Conservation (phyloP, 2,329 filamentous ascomycete species). For the Sordariomycetes sp. region DNA sequence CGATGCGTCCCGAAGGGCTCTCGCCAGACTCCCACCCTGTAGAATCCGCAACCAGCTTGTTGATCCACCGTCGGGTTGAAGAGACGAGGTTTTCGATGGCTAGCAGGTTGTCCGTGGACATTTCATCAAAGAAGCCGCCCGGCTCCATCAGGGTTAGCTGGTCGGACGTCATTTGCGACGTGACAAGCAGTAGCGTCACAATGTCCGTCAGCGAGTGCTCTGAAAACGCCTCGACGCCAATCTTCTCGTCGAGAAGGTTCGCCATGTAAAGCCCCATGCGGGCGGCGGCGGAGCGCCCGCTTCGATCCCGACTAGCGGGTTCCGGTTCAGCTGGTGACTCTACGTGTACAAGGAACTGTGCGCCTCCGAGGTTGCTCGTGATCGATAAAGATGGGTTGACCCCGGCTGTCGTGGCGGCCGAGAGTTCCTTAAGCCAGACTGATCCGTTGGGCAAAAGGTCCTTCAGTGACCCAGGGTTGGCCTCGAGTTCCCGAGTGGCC, state of each 20-base stretch:
- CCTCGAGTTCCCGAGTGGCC: slow-evolving; percentile 26
- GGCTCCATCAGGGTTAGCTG: slow-evolving; percentile 34
- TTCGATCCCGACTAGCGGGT: slow-evolving; percentile 46
- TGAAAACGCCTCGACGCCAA: slow-evolving; percentile 27
- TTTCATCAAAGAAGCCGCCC: slow-evolving; percentile 23
- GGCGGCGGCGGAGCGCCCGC: slow-evolving; percentile 61
- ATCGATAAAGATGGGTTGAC: slow-evolving; percentile 60
- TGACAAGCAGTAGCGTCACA: slow-evolving; percentile 38
- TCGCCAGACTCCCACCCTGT: slow-evolving; percentile 9
- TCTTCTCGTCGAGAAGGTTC: slow-evolving; percentile 37
- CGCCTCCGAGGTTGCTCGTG: slow-evolving; percentile 61
- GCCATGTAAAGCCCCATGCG: slow-evolving; percentile 65
- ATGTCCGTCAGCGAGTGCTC: slow-evolving; percentile 34
- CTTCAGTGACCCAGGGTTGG: slow-evolving; percentile 19
- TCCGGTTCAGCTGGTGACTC: slow-evolving; percentile 10
- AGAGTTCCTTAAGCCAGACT: slow-evolving; percentile 56
- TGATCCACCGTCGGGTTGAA: slow-evolving; percentile 25
- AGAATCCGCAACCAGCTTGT: slow-evolving; percentile 4
- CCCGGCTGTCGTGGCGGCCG: slow-evolving; percentile 33
- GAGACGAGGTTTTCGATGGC: slow-evolving; percentile 33
- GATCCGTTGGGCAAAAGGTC: slow-evolving; percentile 52
- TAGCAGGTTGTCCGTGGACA: slow-evolving; percentile 13
- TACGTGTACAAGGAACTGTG: slow-evolving; percentile 49
- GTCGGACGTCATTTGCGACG: slow-evolving; percentile 39
- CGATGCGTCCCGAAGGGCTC: background rate